Percentiles rank a stretch among this genome's conserved stretches.
Evolutionary conservation across 2,329 filamentous ascomycete genomes (phyloP).

Genomic region (Cytospora piceicola): DNA sequence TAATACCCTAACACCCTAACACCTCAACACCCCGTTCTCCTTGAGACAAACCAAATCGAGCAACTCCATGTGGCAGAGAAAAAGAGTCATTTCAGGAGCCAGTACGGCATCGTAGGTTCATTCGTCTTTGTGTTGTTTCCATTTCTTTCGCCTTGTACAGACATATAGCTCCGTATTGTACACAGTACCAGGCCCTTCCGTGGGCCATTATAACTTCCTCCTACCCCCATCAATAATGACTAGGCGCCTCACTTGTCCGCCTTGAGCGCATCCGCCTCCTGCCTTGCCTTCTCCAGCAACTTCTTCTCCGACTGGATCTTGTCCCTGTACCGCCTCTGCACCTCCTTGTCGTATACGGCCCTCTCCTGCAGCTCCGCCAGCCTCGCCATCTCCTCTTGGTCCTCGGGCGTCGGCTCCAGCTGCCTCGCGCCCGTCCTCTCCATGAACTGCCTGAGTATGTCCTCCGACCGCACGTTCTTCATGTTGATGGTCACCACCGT

Average conservation of each 20-base stretch:
- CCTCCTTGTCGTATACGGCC: slow-evolving; percentile 58
- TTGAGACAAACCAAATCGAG: neutral
- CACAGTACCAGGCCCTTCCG: neutral
- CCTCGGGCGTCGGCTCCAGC: slow-evolving; percentile 62
- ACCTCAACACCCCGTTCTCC: too few species aligned
- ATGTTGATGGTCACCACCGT: slow-evolving; percentile 63
- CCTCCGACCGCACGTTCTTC: slow-evolving; percentile 61
- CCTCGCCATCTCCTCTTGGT: slow-evolving; percentile 60
- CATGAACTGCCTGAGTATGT: slow-evolving; percentile 68
- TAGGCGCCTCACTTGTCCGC: slow-evolving; percentile 31
- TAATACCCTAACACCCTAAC: too few species aligned
- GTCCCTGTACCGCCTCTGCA: slow-evolving; percentile 55
- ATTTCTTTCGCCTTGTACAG: neutral
- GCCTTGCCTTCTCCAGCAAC: slow-evolving; percentile 58
- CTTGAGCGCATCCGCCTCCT: slow-evolving; percentile 51
- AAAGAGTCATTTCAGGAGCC: neutral
- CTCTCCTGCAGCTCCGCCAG: slow-evolving; percentile 58
- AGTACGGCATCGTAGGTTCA: neutral
- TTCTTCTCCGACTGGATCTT: slow-evolving; percentile 66
- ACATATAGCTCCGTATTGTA: neutral
- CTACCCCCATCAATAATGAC: neutral
- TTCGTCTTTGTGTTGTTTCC: neutral
- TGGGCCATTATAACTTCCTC: neutral
- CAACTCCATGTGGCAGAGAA: neutral
- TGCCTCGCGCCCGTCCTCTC: slow-evolving; percentile 62